These are phyloP conservation scores for Gastrodia elata DNA, from an alignment of 106 monocot genomes.

Conservation along the genomic window DNA sequence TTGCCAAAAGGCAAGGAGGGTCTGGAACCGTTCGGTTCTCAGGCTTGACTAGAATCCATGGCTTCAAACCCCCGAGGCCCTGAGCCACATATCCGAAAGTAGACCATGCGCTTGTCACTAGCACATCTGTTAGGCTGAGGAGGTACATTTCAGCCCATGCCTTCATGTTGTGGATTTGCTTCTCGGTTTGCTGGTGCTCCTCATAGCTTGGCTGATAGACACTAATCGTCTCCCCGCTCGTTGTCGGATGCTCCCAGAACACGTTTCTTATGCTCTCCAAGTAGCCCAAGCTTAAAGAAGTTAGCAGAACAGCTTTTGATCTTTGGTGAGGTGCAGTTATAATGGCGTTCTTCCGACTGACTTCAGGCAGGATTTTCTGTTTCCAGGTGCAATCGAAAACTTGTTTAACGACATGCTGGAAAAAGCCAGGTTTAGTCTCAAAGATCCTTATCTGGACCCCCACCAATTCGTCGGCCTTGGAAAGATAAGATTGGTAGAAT, in stretches of 20 bases:
- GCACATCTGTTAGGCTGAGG: conserved; percentile 38
- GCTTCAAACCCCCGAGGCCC: conserved; percentile 43
- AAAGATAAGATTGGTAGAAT: conserved; percentile 60
- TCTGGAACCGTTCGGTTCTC: conserved; percentile 28
- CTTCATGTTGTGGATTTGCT: conserved; percentile 52
- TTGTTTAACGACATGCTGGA: conserved; percentile 32
- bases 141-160: conserved; percentile 73
- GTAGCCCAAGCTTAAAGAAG: conserved; percentile 46
- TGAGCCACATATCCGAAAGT: conserved; percentile 71
- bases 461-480: conserved; percentile 38
- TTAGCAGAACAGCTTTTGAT: conserved; percentile 41
- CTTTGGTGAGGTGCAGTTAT: not conserved
- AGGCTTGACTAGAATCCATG: conserved; percentile 49
- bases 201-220: conserved; percentile 70
- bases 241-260: conserved; percentile 55
- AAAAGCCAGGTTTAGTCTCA: conserved; percentile 23
- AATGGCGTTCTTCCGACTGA: conserved; percentile 8
- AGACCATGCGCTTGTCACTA: conserved; percentile 59
- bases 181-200: conserved; percentile 39
- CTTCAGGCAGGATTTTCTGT: conserved; percentile 35
- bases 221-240: conserved; percentile 29
- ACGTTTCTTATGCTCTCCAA: conserved; percentile 39
- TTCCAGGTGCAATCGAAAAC: conserved; percentile 24
- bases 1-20: conserved; percentile 26
- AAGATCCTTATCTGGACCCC: conserved; percentile 77